These are phyloP conservation scores for Trichoderma cornu-damae DNA, from an alignment of 2,329 filamentous ascomycete genomes.

Conservation along the genomic window DNA sequence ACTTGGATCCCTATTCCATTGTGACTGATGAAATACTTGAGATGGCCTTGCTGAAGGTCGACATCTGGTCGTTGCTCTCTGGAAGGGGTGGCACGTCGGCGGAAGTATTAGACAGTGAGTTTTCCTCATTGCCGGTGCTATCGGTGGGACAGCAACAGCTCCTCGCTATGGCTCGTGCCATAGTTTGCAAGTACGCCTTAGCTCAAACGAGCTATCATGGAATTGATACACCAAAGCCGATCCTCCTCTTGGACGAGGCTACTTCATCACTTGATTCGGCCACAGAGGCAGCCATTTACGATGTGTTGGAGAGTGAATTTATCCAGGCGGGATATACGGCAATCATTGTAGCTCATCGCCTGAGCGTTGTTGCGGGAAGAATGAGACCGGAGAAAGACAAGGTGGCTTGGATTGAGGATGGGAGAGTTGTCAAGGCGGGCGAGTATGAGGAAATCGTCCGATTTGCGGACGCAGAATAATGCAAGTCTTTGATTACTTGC, in stretches of 20 bases:
- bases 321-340: conserved; percentile 32
- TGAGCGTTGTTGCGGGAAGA: conserved; percentile 25
- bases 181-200: conserved; percentile 24
- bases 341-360: conserved; percentile 33
- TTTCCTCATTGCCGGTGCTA: conserved; percentile 26
- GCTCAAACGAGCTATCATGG: not conserved
- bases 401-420: conserved; percentile 11
- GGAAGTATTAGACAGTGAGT: conserved; percentile 23
- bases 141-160: conserved; percentile 32
- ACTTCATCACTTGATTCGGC: conserved; percentile 31
- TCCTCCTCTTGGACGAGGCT: conserved; percentile 32
- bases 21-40: conserved; percentile 13
- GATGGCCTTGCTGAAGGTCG: conserved; percentile 16
- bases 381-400: conserved; percentile 18
- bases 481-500: not conserved
- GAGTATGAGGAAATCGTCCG: conserved; percentile 3
- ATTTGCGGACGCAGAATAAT: not conserved
- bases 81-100: not conserved
- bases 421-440: conserved; percentile 7
- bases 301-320: conserved; percentile 28
- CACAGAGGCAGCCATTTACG: conserved; percentile 31
- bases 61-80: conserved; percentile 17
- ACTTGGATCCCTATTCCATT: conserved; percentile 21
- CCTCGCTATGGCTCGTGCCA: conserved; percentile 30
- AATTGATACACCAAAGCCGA: conserved; percentile 23